Evolutionary conservation across 75 land plant genomes (phyloP), one percentile per base, ranked within the genome.

Genomic region (Isoetes taiwanensis): DNA sequence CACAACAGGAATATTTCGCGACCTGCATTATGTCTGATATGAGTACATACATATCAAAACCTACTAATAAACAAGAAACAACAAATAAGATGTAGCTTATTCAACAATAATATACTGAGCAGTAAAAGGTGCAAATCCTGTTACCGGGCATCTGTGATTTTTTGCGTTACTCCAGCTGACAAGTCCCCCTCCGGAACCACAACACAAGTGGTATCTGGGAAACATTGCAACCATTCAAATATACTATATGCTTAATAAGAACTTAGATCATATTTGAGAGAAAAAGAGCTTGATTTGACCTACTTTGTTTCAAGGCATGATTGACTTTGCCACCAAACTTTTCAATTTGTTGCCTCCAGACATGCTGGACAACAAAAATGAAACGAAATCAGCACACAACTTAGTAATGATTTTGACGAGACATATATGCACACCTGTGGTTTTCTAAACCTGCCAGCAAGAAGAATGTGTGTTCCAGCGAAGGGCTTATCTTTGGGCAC

Each of bases 311-410:
- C 11, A 75, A 57, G 2, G 72, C 58, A 57, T 75, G 76, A 34
- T 66, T 59, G 17, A 80, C 74, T 43, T 75, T 80, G 26, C 84
- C 89, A 30, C 89, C 89, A 73, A 76, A 64, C 56, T 72, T 78
- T 59, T 80, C 84, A 34, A 84, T 80, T 37, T 72, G 69, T 40
- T 41, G 67, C 50, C 63, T 77, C 80, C 75, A 81, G 12, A 43
- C 42, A 30, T 74, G 58, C 89, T 84, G 54, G 61, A 19, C 16
- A 31, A 9, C 3, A 9, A 20, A 59, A 10, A 46, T 10, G 34
- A 55, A 32, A 56, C 25, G 63, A 28, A 12, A 31, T 57, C 24
- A 29, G 16, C 58, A 57, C 21, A 28, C 21, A 32, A n/a, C 37
- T 12, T 3, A 1, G 2, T 57, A 23, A 16, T 26, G 1, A 30